Percentiles rank a stretch among this genome's conserved stretches.
phyloP scores from a whole-genome alignment of 202 grass and related monocot species.

The Eragrostis tef region DNA sequence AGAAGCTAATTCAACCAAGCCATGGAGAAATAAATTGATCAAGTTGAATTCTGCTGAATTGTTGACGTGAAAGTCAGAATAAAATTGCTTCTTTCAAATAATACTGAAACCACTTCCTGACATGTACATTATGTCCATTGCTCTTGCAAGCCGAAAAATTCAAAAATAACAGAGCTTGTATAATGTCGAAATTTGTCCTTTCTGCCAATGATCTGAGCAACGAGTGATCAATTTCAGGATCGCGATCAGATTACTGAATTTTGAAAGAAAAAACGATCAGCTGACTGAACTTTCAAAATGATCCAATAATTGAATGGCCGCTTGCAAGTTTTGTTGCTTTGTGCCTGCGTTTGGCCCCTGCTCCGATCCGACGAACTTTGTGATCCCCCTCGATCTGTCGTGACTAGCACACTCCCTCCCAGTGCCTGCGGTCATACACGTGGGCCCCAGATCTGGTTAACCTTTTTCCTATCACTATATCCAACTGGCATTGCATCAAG shows the following conservation, averaged over 20 bases:
- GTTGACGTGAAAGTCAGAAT: background rate
- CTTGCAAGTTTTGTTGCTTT: background rate
- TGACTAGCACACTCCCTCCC: slow-evolving; percentile 26
- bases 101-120: background rate
- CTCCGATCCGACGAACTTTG: slow-evolving; percentile 46
- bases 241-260: background rate
- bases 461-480: slow-evolving; percentile 41
- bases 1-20: background rate
- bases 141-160: background rate
- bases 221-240: background rate
- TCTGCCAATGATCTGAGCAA: background rate
- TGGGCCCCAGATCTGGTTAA: slow-evolving; percentile 23
- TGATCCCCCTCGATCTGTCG: slow-evolving; percentile 24
- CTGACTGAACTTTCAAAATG: slow-evolving; percentile 30
- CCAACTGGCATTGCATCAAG: slow-evolving; percentile 57
- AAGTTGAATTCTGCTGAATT: slow-evolving; percentile 28
- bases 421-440: background rate
- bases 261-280: background rate
- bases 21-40: background rate
- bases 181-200: background rate
- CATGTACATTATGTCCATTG: slow-evolving; percentile 8
- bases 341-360: background rate
- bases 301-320: background rate
- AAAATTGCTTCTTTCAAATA: background rate
- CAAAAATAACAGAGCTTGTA: background rate